A percentile compares a stretch with the other conserved stretches of the same genome.
These are phyloP conservation scores for Odontarrhena argentea DNA, from an alignment of 345 rosid species.

Conservation along the genomic window DNA sequence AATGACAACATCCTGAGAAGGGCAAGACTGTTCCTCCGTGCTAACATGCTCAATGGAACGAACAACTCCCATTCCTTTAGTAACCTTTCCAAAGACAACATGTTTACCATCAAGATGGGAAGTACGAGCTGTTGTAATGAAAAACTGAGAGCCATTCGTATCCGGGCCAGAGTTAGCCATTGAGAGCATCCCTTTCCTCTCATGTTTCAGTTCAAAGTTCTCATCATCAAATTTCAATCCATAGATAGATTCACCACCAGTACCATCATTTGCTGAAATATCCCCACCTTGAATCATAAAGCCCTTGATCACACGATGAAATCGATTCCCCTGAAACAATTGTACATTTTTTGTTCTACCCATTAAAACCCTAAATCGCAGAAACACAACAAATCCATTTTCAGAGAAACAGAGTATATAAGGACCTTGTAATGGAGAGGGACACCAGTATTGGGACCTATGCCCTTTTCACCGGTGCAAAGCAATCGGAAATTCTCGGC, in stretches of 20 bases:
- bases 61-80: conserved; percentile 93
- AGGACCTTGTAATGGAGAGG: conserved; percentile 91
- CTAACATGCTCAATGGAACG: conserved; percentile 78
- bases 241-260: conserved; percentile 92
- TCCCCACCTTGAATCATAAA: conserved; percentile 97
- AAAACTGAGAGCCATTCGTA: conserved; percentile 97
- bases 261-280: conserved; percentile 85
- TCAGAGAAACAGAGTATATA: background rate
- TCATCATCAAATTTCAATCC: conserved; percentile 93
- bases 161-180: conserved; percentile 89
- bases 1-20: conserved; percentile 59
- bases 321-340: conserved; percentile 66
- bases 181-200: conserved; percentile 91
- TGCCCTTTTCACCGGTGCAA: conserved; percentile 92
- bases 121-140: conserved; percentile 83
- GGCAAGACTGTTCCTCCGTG: conserved; percentile 55
- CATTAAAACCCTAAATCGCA: conserved; percentile 30
- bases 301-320: conserved; percentile 84
- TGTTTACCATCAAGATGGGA: conserved; percentile 92
- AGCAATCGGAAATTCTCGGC: conserved; percentile 93
- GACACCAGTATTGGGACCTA: conserved; percentile 68
- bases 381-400: conserved; percentile 10
- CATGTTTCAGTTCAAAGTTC: conserved; percentile 84
- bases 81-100: conserved; percentile 86
- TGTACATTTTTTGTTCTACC: background rate